phyloP scores from a whole-genome alignment of 257 asterid species.

The Misopates orontium region DNA sequence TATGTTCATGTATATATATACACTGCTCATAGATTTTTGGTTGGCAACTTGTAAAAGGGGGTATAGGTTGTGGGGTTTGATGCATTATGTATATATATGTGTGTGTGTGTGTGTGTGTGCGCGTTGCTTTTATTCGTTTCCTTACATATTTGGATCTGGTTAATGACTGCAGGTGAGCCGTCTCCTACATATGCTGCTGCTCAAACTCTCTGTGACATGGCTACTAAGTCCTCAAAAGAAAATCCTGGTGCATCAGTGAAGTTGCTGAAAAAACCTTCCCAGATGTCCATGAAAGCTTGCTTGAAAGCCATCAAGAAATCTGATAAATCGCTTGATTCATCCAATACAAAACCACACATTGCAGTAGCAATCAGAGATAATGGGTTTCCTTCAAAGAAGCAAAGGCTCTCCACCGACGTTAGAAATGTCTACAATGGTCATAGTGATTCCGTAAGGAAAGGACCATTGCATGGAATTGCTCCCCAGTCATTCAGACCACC shows the following conservation, averaged over 20 bases:
- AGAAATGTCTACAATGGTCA: constrained; percentile 23
- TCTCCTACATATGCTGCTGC: constrained; percentile 69
- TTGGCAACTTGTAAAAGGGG: too few relatives aligned
- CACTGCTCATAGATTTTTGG: too few relatives aligned
- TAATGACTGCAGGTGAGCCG: constrained; percentile 38
- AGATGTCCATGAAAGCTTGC: constrained; percentile 42
- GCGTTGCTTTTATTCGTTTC: too few relatives aligned
- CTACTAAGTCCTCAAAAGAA: constrained; percentile 39
- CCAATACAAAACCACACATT: constrained; percentile 40
- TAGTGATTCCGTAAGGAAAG: constrained; percentile 40
- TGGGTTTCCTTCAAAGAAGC: constrained; percentile 62
- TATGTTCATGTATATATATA: too few relatives aligned
- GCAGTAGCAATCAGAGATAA: constrained; percentile 40
- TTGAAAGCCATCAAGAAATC: constrained; percentile 50
- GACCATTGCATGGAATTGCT: constrained; percentile 41
- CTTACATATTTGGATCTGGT: too few relatives aligned
- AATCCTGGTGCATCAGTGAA: constrained; percentile 34
- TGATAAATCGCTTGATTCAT: constrained; percentile 36
- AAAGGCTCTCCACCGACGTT: constrained; percentile 47
- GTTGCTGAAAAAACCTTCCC: constrained; percentile 37
- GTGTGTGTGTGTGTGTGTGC: too few relatives aligned
- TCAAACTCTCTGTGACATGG: constrained; percentile 66
- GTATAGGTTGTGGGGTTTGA: too few relatives aligned
- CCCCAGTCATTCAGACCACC: constrained; percentile 50
- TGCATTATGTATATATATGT: too few relatives aligned